A percentile compares a stretch with the other conserved stretches of the same genome.
These are phyloP conservation scores for Conidiobolus incongruus DNA, from an alignment of 371 early-diverging fungal genomes.

Conservation along the genomic window DNA sequence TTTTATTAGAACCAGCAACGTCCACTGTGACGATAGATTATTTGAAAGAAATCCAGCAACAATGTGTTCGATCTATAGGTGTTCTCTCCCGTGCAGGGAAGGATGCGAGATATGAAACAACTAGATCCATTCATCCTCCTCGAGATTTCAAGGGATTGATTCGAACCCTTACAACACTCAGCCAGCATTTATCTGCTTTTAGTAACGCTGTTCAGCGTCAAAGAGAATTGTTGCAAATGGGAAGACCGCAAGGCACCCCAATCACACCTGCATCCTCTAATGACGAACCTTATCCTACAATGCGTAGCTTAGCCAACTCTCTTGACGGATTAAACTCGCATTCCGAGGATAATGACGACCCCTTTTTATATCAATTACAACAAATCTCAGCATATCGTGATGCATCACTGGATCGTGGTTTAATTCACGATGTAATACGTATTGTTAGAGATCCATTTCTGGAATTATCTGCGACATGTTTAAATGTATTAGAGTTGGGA, in stretches of 20 bases:
- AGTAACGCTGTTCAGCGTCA: constrained; percentile 3
- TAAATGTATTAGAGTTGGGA: too few relatives aligned
- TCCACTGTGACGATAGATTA: background rate
- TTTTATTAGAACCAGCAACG: background rate
- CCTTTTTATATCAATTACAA: too few relatives aligned
- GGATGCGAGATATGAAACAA: constrained; percentile 2
- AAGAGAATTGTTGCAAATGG: background rate
- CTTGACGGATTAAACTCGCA: too few relatives aligned
- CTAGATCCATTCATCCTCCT: constrained; percentile 3
- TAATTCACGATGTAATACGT: constrained; percentile 2
- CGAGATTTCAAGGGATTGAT: background rate
- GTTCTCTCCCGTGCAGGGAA: background rate
- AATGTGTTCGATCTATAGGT: background rate
- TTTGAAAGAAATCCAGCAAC: background rate
- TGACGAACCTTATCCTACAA: too few relatives aligned
- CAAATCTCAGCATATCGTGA: too few relatives aligned
- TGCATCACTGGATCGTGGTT: too few relatives aligned
- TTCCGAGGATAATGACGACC: too few relatives aligned
- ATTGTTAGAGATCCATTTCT: background rate
- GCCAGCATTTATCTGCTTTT: background rate
- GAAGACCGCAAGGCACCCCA: background rate
- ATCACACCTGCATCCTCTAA: too few relatives aligned
- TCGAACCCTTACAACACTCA: background rate
- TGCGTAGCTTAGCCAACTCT: too few relatives aligned
- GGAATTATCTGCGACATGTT: background rate